These are phyloP conservation scores for Rhodofomes roseus DNA, from an alignment of 1,284 basidiomycete genomes.

Conservation along the genomic window DNA sequence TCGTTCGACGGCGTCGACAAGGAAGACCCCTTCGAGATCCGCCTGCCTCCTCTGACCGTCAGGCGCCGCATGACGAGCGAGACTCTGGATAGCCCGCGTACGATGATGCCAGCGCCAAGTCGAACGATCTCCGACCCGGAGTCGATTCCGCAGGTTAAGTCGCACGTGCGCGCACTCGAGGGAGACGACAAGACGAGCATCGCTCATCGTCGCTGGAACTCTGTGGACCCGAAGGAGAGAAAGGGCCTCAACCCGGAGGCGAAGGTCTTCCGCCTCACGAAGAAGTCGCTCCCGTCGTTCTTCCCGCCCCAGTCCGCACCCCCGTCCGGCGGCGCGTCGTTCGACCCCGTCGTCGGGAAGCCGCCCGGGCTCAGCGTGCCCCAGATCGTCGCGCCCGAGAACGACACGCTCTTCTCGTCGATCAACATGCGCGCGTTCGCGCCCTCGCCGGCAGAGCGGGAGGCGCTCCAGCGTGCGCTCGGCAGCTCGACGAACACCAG, in stretches of 20 bases:
- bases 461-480: slow-evolving; percentile 68
- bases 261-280: slow-evolving; percentile 67
- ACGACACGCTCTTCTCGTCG: slow-evolving; percentile 42
- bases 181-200: slow-evolving; percentile 16
- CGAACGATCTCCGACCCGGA: slow-evolving; percentile 41
- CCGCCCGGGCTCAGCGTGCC: slow-evolving; percentile 26
- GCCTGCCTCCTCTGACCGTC: slow-evolving; percentile 24
- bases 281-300: slow-evolving; percentile 22
- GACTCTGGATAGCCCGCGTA: slow-evolving; percentile 32
- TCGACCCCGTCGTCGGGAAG: slow-evolving; percentile 8
- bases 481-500: slow-evolving; percentile 67
- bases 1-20: slow-evolving; percentile 29
- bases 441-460: slow-evolving; percentile 77
- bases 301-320: slow-evolving; percentile 4
- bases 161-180: slow-evolving; percentile 8
- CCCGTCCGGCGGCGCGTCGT: slow-evolving; percentile 4
- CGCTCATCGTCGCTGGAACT: slow-evolving; percentile 49
- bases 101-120: slow-evolving; percentile 23
- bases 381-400: slow-evolving; percentile 38
- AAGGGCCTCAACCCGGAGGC: slow-evolving; percentile 81
- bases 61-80: slow-evolving; percentile 27
- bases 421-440: slow-evolving; percentile 68
- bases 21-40: slow-evolving; percentile 43
- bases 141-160: slow-evolving; percentile 10
- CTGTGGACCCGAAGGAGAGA: slow-evolving; percentile 36